phyloP scores from a whole-genome alignment of 2,329 filamentous ascomycete genomes.

The Aspergillus viridinutans region DNA sequence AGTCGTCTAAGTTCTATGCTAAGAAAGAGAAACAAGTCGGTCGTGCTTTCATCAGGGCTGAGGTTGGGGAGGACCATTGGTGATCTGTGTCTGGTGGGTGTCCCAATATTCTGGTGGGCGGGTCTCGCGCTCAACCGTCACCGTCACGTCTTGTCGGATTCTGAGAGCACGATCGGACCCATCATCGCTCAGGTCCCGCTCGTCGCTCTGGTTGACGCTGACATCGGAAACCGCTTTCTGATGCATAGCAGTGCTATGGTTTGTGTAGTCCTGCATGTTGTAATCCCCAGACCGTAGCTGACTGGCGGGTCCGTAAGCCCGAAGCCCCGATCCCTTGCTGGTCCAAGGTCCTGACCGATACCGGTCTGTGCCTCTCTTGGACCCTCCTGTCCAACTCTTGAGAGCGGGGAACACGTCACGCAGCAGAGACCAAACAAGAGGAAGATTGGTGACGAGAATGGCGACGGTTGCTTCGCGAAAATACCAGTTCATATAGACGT shows the following conservation, averaged over 20 bases:
- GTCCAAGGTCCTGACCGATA: conserved; percentile 31
- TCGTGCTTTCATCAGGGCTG: conserved; percentile 7
- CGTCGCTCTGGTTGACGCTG: conserved; percentile 24
- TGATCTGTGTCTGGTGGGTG: neutral
- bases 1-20: neutral
- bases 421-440: conserved; percentile 50
- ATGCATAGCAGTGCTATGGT: conserved; percentile 20
- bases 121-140: conserved; percentile 21
- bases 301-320: conserved; percentile 26
- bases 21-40: neutral
- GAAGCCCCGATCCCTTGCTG: conserved; percentile 24
- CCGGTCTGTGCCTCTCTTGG: conserved; percentile 29
- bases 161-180: conserved; percentile 34
- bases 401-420: conserved; percentile 45
- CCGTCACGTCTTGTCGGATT: conserved; percentile 39
- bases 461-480: conserved; percentile 44
- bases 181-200: conserved; percentile 32
- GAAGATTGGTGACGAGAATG: conserved; percentile 49
- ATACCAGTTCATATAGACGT: conserved; percentile 47
- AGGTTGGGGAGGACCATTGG: neutral
- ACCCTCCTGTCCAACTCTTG: conserved; percentile 39
- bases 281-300: conserved; percentile 26
- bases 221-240: conserved; percentile 27
- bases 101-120: conserved; percentile 11
- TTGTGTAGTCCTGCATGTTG: conserved; percentile 26